These are phyloP conservation scores for Zalaria sp. DNA, from an alignment of 2,329 filamentous ascomycete genomes.

Conservation along the genomic window DNA sequence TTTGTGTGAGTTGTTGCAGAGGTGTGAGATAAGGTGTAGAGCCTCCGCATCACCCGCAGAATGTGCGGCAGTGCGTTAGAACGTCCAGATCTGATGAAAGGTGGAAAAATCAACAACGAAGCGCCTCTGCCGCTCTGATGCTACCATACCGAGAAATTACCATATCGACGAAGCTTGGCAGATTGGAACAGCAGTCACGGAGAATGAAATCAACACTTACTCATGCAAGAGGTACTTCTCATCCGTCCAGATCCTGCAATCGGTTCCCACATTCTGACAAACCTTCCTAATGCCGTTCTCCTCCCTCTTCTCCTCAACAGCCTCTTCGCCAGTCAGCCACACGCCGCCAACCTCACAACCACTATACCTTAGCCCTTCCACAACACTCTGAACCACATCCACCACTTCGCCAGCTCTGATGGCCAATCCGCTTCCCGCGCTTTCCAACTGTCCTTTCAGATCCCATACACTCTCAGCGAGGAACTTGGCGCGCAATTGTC, in stretches of 20 bases:
- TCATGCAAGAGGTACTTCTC: conserved; percentile 72
- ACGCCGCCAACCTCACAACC: conserved; percentile 42
- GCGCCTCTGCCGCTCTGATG: no score
- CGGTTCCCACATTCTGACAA: conserved; percentile 38
- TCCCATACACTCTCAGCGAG: conserved; percentile 61
- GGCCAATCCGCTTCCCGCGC: conserved; percentile 44
- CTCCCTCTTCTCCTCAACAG: conserved; percentile 54
- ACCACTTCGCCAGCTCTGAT: conserved; percentile 48
- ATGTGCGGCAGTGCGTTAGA: no score
- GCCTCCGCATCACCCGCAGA: no score
- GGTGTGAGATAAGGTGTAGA: no score
- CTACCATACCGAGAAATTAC: no score
- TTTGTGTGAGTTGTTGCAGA: no score
- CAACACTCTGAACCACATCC: conserved; percentile 45
- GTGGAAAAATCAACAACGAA: no score
- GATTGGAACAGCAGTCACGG: neutral
- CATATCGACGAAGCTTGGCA: neutral
- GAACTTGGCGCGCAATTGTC: conserved; percentile 58
- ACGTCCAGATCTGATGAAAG: no score
- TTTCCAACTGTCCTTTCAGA: conserved; percentile 47
- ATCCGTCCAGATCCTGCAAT: conserved; percentile 54
- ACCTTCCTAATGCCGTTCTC: conserved; percentile 40
- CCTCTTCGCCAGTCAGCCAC: conserved; percentile 63
- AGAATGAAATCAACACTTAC: conserved; percentile 35
- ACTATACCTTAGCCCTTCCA: conserved; percentile 19